Evolutionary conservation across 176 grass and related monocot species (phyloP).

Genomic region (Cenchrus fungigraminus): DNA sequence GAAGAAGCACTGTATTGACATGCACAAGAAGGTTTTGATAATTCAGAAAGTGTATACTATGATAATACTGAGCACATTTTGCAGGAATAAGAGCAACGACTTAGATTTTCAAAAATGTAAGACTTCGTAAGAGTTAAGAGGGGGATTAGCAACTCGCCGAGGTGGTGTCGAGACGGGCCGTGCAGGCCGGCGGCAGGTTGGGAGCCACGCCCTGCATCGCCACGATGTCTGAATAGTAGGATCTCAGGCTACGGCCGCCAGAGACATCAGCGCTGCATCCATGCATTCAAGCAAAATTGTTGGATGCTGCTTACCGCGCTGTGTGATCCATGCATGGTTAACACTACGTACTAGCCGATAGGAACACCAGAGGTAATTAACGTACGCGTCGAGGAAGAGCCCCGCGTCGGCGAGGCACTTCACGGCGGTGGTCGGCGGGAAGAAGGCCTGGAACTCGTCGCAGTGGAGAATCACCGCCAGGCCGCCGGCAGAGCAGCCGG

Average conservation of each 20-base stretch:
- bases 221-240: constrained; percentile 68
- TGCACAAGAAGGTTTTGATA: background rate
- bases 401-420: constrained; percentile 93
- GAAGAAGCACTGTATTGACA: constrained; percentile 78
- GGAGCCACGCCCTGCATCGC: constrained; percentile 57
- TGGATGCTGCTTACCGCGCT: too few relatives aligned
- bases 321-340: background rate
- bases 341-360: background rate
- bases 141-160: constrained; percentile 44
- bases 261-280: constrained; percentile 59
- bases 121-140: background rate
- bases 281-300: background rate
- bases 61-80: background rate
- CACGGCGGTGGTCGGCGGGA: constrained; percentile 38
- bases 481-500: constrained; percentile 88
- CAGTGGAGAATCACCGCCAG: constrained; percentile 77
- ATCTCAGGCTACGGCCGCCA: constrained; percentile 57
- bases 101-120: background rate
- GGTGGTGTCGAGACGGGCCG: constrained; percentile 58
- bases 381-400: constrained; percentile 87
- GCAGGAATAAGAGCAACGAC: background rate
- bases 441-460: constrained; percentile 69
- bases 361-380: too few relatives aligned
- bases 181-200: constrained; percentile 67
- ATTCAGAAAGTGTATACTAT: background rate